Evolutionary conservation across 2,329 filamentous ascomycete genomes (phyloP).

Genomic region (Microascus cirrosus): DNA sequence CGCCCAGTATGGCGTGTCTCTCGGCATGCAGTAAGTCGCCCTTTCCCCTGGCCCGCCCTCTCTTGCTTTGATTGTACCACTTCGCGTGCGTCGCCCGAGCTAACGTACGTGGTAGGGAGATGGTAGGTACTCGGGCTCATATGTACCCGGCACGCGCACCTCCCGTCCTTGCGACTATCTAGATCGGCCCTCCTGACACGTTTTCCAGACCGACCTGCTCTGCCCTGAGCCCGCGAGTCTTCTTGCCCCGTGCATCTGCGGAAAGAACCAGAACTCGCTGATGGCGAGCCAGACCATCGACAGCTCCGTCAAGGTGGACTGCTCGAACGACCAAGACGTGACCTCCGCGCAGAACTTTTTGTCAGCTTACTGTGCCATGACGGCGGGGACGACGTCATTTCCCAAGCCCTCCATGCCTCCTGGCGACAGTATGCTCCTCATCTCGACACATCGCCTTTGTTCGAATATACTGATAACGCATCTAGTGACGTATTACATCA

Average conservation of each 20-base stretch:
- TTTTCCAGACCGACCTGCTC: constrained; percentile 14
- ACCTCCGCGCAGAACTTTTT: constrained; percentile 38
- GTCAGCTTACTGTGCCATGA: constrained; percentile 38
- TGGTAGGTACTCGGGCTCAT: neutral
- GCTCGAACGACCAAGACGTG: constrained; percentile 34
- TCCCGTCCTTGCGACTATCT: neutral
- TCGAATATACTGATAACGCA: neutral
- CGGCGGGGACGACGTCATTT: constrained; percentile 35
- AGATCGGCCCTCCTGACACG: neutral
- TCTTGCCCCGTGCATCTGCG: constrained; percentile 39
- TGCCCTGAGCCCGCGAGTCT: constrained; percentile 27
- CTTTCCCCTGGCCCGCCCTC: neutral
- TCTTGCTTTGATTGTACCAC: neutral
- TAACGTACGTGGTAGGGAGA: neutral
- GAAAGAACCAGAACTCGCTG: constrained; percentile 35
- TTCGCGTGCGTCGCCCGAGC: neutral
- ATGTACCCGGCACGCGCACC: neutral
- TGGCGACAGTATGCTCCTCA: constrained; percentile 32
- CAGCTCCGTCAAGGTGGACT: constrained; percentile 28
- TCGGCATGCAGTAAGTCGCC: constrained; percentile 19
- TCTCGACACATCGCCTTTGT: neutral
- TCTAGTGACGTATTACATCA: constrained; percentile 42
- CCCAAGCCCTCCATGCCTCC: constrained; percentile 32
- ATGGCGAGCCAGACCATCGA: constrained; percentile 29
- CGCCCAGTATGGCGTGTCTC: constrained; percentile 23